phyloP scores from a whole-genome alignment of 805 yeast genomes.

The Saccharomyces mikatae region DNA sequence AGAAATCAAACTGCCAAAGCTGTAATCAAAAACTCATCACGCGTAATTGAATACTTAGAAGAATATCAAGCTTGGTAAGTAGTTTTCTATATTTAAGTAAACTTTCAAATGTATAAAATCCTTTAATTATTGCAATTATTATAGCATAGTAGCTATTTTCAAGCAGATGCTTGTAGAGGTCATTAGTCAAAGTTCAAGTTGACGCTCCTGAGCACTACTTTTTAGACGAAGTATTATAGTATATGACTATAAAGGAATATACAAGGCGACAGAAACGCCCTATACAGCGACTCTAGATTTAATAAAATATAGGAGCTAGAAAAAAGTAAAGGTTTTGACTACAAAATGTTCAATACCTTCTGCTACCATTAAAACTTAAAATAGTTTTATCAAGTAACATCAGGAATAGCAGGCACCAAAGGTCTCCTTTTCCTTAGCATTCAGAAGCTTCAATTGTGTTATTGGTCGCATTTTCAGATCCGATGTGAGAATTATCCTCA shows the following conservation, averaged over 20 bases:
- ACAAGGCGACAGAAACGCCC: no score
- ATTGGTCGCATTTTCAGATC: neutral
- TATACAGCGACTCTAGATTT: no score
- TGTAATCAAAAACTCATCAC: slow-evolving; percentile 31
- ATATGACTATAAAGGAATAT: no score
- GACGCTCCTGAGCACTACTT: neutral
- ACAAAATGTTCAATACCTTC: neutral
- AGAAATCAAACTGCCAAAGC: slow-evolving; percentile 40
- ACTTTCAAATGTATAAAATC: neutral
- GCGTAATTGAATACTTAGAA: slow-evolving; percentile 62
- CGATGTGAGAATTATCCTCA: neutral
- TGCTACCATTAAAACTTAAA: neutral
- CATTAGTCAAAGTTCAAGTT: neutral
- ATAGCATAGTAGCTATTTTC: neutral
- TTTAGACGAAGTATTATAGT: neutral
- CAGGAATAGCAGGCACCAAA: neutral
- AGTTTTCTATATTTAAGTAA: neutral
- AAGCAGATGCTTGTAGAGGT: neutral
- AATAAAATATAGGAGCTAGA: no score
- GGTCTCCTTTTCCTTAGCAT: neutral
- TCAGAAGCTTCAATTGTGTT: neutral
- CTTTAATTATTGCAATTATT: neutral
- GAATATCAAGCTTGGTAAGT: slow-evolving; percentile 64
- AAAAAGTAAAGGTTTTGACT: no score
- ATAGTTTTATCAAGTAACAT: neutral